Percentiles rank a stretch among this genome's conserved stretches.
Conservation (phyloP, 306 rosid genomes). For the Corylus americana region DNA sequence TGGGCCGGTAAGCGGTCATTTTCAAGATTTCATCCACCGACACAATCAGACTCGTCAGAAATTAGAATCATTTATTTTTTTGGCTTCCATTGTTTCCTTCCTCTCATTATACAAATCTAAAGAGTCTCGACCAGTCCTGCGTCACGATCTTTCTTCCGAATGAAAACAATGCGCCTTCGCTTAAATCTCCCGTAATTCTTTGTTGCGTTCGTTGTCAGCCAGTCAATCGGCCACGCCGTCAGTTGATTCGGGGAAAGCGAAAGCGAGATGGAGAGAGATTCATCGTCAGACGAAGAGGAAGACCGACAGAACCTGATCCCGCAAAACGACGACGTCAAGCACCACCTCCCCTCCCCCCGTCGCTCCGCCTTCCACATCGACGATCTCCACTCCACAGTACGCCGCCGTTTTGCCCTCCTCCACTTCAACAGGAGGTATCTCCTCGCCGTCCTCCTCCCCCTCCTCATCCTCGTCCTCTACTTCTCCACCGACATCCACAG, state of each 20-base stretch:
- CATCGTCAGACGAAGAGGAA: slow-evolving; percentile 81
- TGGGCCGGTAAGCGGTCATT: slow-evolving; percentile 29
- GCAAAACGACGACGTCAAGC: slow-evolving; percentile 60
- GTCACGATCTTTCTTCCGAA: no score
- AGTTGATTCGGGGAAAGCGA: slow-evolving; percentile 23
- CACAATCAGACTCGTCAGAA: background rate
- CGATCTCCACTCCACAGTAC: slow-evolving; percentile 32
- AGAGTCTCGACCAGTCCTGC: no score
- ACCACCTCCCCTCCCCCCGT: slow-evolving; percentile 31
- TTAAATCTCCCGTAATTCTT: background rate
- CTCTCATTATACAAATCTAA: background rate
- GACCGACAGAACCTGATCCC: slow-evolving; percentile 71
- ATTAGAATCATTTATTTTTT: background rate
- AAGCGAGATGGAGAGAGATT: slow-evolving; percentile 47
- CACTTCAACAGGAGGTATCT: slow-evolving; percentile 51
- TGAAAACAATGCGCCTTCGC: background rate
- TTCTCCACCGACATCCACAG: slow-evolving; percentile 46
- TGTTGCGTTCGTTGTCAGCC: background rate
- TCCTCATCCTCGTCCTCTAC: slow-evolving; percentile 45
- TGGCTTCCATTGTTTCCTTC: background rate
- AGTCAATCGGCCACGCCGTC: background rate
- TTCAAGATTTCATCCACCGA: slow-evolving; percentile 32
- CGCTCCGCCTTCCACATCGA: slow-evolving; percentile 55
- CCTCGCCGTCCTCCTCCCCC: slow-evolving; percentile 41
- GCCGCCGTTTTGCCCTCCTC: slow-evolving; percentile 35